A percentile compares a stretch with the other conserved stretches of the same genome.
Conservation (phyloP, 805 yeast genomes). For the Ogataea pignaliae region DNA sequence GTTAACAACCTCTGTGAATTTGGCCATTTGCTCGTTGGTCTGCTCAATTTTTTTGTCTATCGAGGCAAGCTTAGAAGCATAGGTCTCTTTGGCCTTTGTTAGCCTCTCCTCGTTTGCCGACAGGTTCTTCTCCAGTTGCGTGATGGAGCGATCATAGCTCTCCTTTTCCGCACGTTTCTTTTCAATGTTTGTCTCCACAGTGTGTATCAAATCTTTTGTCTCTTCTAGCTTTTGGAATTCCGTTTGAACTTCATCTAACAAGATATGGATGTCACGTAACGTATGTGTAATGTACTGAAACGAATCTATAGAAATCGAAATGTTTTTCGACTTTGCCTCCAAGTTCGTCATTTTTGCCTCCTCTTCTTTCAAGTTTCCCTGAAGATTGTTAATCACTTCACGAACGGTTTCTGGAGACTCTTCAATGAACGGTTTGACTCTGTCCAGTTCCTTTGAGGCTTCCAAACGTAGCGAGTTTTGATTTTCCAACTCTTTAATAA, state of each 20-base stretch:
- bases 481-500: constrained; percentile 58
- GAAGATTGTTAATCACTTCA: constrained; percentile 50
- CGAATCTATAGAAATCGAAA: constrained; percentile 53
- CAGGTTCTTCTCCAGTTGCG: constrained; percentile 48
- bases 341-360: constrained; percentile 34
- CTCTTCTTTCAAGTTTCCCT: constrained; percentile 38
- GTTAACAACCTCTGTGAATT: constrained; percentile 44
- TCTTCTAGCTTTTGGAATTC: constrained; percentile 40
- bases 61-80: constrained; percentile 40
- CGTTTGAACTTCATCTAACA: constrained; percentile 46
- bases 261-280: constrained; percentile 35
- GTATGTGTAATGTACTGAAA: constrained; percentile 49
- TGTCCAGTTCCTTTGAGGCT: constrained; percentile 53
- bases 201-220: constrained; percentile 20
- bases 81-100: constrained; percentile 38
- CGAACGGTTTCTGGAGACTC: constrained; percentile 55
- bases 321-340: constrained; percentile 46
- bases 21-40: constrained; percentile 43
- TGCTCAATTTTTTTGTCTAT: constrained; percentile 38
- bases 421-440: constrained; percentile 53
- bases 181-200: constrained; percentile 32
- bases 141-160: constrained; percentile 38
- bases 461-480: constrained; percentile 54
- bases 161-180: constrained; percentile 37
- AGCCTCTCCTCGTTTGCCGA: constrained; percentile 44